Evolutionary conservation across 768 basidiomycete genomes (phyloP).

Genomic region (Mycena vitilis): DNA sequence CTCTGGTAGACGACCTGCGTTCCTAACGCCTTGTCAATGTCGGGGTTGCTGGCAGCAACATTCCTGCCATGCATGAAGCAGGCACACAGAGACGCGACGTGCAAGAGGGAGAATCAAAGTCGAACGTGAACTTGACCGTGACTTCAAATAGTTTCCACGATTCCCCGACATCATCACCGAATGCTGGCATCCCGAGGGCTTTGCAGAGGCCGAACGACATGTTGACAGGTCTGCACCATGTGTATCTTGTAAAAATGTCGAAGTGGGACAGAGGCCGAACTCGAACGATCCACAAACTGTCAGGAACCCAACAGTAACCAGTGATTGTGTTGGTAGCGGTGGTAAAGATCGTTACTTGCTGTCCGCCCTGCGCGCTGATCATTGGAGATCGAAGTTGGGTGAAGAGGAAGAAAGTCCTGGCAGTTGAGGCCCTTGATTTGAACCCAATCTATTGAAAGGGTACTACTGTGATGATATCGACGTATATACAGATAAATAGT

Average conservation of each 20-base stretch:
- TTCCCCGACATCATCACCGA: background rate
- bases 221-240: background rate
- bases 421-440: conserved; percentile 1
- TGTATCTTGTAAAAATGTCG: background rate
- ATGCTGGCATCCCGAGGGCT: background rate
- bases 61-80: conserved; percentile 18
- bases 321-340: background rate
- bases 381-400: background rate
- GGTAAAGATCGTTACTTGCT: background rate
- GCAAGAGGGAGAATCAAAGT: background rate
- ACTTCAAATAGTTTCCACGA: background rate
- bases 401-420: background rate
- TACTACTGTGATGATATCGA: conserved; percentile 25
- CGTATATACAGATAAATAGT: conserved; percentile 41
- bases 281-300: background rate
- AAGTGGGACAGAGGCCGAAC: background rate
- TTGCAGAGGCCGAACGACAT: too few species aligned
- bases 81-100: background rate
- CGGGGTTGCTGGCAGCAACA: background rate
- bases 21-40: conserved; percentile 18
- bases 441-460: conserved; percentile 37
- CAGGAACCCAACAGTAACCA: background rate
- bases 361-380: too few species aligned
- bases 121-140: background rate
- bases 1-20: conserved; percentile 25